Conservation (phyloP, 495 filamentous ascomycete genomes). For the Penicillium atrosanguineum region DNA sequence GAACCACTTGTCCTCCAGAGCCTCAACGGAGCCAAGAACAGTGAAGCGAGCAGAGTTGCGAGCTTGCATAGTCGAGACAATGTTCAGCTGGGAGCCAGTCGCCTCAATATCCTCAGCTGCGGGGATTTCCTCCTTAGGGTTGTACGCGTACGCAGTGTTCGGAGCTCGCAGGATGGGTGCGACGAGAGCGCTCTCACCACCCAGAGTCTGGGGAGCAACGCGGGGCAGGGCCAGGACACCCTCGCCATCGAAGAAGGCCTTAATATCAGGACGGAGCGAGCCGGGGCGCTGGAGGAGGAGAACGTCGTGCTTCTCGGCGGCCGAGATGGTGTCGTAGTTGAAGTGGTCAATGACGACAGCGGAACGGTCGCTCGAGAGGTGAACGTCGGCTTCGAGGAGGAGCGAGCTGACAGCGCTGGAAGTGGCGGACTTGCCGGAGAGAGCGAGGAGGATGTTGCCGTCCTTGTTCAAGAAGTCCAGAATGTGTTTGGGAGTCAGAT, state of each 20-base stretch:
- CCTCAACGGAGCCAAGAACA: constrained; percentile 80
- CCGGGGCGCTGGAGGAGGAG: constrained; percentile 68
- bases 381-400: constrained; percentile 87
- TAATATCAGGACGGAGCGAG: constrained; percentile 62
- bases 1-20: constrained; percentile 89
- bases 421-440: constrained; percentile 69
- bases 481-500: constrained; percentile 79
- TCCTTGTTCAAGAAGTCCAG: constrained; percentile 87
- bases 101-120: constrained; percentile 77
- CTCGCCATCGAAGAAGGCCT: constrained; percentile 73
- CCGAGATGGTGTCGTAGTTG: constrained; percentile 77
- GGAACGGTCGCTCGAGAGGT: constrained; percentile 80
- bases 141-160: constrained; percentile 85
- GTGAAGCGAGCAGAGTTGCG: constrained; percentile 91
- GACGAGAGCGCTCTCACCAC: constrained; percentile 68
- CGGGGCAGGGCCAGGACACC: constrained; percentile 76
- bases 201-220: constrained; percentile 76
- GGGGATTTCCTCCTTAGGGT: constrained; percentile 81
- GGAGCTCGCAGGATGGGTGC: constrained; percentile 79
- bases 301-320: constrained; percentile 83
- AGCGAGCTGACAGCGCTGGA: constrained; percentile 79
- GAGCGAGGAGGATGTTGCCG: constrained; percentile 89
- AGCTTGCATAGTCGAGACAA: constrained; percentile 82
- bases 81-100: constrained; percentile 73
- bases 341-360: constrained; percentile 91